Evolutionary conservation across 164 flowering plant genomes (phyloP), one percentile per base, ranked within the genome.

Genomic region (Malania oleifera): DNA sequence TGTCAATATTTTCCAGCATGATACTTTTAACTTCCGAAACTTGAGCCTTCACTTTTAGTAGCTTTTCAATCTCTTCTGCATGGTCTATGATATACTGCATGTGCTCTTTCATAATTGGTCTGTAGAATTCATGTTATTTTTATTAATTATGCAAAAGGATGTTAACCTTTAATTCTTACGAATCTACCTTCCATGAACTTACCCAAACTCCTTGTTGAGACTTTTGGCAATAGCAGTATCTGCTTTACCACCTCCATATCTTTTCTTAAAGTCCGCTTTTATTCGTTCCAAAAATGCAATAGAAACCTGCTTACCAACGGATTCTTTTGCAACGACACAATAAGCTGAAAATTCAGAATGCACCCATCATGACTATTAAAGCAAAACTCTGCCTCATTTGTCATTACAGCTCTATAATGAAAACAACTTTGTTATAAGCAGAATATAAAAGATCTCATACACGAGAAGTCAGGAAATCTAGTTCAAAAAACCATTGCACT

Each of bases 141-240:
- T 38, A 25, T 17, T 6, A 44, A 35, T n/a, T n/a, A 17, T 50
- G 19, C 27, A 31, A 22, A 60, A 11, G 15, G 25, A 65, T 43
- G 25, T 15, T 19, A 39, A 22, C 28, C 7, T 47, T 22, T 47
- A 14, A 47, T 47, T 27, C 27, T 22, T 0, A 31, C 7, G 20
- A 29, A n/a, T 12, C 15, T 38, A 39, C 41, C 37, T 24, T 35
- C 7, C 17, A 39, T 22, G 31, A 44, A 62, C 74, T 56, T 83
- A 91, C 97, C 97, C 96, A 60, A 89, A 92, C 38, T 87, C 96
- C 73, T 87, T 89, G 79, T 80, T 92, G 7, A 92, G 89, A 71
- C 98, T 87, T 72, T 92, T 89, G 43, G 95, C 91, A 35, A 67
- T 64, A 52, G 96, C 95, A 13, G 96, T 86, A 69, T 80, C 91